phyloP scores from a whole-genome alignment of 73 alveolate species.

The Urostyla sp. region DNA sequence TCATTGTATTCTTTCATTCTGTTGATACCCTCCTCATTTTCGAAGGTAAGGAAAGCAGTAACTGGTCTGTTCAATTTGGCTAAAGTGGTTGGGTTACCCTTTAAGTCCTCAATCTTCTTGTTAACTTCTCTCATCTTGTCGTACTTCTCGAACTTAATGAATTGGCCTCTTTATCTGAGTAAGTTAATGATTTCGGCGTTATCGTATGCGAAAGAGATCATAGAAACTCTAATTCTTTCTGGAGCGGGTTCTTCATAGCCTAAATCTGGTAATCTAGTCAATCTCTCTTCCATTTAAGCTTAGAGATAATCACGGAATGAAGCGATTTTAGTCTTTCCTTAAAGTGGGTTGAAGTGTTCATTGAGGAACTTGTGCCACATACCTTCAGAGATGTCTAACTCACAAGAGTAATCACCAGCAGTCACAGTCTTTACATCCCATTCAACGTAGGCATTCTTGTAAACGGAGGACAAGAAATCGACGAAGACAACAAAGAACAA shows the following conservation, averaged over 20 bases:
- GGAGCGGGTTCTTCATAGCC: conserved; percentile 1
- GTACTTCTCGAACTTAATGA: conserved; percentile 14
- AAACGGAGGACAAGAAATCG: not conserved
- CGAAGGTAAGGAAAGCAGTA: conserved; percentile 63
- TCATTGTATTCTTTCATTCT: conserved; percentile 3
- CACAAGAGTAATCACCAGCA: conserved; percentile 44
- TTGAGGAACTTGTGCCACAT: conserved; percentile 34
- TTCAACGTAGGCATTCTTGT: not conserved
- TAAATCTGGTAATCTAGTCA: not conserved
- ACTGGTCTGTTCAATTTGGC: conserved; percentile 54
- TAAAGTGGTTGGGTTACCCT: not conserved
- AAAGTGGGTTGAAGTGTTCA: not conserved
- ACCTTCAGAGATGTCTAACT: conserved; percentile 2
- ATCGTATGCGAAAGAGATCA: conserved; percentile 38
- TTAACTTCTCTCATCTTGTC: conserved; percentile 36
- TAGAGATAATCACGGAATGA: conserved; percentile 4
- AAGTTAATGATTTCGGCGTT: conserved; percentile 9
- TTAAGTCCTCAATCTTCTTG: conserved; percentile 27
- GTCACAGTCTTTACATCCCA: conserved; percentile 49
- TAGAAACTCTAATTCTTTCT: not conserved
- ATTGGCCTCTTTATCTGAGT: conserved; percentile 40
- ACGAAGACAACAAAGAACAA: conserved; percentile 14
- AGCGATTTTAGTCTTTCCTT: not conserved
- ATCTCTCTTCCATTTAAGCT: not conserved
- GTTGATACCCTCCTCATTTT: conserved; percentile 48